These are phyloP conservation scores for Chlorella sp. DNA, from an alignment of 139 green algal genomes.

Conservation along the genomic window DNA sequence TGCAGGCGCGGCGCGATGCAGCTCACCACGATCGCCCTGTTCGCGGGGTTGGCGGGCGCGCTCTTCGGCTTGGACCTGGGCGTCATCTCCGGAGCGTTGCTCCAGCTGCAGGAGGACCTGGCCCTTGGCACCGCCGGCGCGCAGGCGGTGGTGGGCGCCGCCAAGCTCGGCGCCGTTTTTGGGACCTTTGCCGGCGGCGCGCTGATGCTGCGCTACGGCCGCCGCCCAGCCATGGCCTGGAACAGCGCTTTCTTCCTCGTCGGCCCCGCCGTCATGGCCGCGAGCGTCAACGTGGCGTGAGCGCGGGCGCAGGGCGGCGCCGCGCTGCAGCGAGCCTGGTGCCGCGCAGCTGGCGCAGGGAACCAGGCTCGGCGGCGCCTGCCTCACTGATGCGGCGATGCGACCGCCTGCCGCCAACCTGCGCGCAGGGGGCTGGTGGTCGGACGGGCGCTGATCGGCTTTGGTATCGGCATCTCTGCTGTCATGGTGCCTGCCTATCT, in stretches of 20 bases:
- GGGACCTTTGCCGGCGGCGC: conserved; percentile 75
- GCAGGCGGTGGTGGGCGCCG: conserved; percentile 71
- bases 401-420: not conserved
- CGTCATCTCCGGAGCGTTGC: conserved; percentile 64
- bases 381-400: not conserved
- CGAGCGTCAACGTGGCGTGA: conserved; percentile 44
- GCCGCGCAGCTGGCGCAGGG: not conserved
- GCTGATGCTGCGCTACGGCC: conserved; percentile 77
- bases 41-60: conserved; percentile 74
- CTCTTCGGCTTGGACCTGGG: conserved; percentile 72
- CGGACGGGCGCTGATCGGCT: conserved; percentile 68
- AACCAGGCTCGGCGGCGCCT: no score
- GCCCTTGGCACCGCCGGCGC: conserved; percentile 27
- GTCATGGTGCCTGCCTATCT: conserved; percentile 85
- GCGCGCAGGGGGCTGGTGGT: conserved; percentile 63
- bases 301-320: not conserved
- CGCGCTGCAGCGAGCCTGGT: not conserved
- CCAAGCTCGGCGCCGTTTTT: conserved; percentile 77
- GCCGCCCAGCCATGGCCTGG: conserved; percentile 62
- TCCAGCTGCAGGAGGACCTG: conserved; percentile 62
- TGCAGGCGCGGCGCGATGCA: no score
- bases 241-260: conserved; percentile 65
- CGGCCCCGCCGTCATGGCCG: conserved; percentile 78
- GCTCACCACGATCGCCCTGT: conserved; percentile 54
- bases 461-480: conserved; percentile 80